Conservation (phyloP, 306 rosid species). For the Chamaecrista fasciculata region DNA sequence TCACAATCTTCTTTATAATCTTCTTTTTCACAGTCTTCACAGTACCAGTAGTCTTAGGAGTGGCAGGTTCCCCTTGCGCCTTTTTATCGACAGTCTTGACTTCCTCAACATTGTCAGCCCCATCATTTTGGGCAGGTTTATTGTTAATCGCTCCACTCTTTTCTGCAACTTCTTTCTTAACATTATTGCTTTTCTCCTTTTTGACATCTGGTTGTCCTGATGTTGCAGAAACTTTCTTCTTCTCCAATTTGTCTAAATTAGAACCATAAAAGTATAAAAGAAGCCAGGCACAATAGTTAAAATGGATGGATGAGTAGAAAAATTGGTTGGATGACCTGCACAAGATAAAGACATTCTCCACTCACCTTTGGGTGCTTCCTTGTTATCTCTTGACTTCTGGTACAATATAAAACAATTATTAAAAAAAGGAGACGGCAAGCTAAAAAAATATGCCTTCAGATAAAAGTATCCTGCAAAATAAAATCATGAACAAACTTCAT, state of each 20-base stretch:
- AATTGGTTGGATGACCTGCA: background rate
- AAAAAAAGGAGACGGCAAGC: background rate
- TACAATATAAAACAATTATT: slow-evolving; percentile 24
- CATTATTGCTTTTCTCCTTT: slow-evolving; percentile 49
- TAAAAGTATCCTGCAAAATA: background rate
- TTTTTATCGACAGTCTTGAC: slow-evolving; percentile 47
- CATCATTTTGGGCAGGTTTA: slow-evolving; percentile 45
- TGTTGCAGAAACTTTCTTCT: slow-evolving; percentile 51
- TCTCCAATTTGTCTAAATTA: slow-evolving; percentile 47
- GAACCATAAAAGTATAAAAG: slow-evolving; percentile 4
- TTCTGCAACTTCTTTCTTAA: slow-evolving; percentile 49
- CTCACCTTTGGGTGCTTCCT: slow-evolving; percentile 45
- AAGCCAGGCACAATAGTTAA: background rate
- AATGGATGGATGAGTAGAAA: background rate
- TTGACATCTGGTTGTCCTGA: slow-evolving; percentile 48
- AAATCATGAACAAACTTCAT: background rate
- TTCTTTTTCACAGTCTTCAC: slow-evolving; percentile 78
- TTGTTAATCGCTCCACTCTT: slow-evolving; percentile 41
- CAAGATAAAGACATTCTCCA: slow-evolving; percentile 3
- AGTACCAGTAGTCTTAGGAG: slow-evolving; percentile 45
- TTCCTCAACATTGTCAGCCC: slow-evolving; percentile 38
- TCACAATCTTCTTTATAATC: slow-evolving; percentile 75
- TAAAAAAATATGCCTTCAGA: background rate
- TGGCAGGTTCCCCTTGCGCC: slow-evolving; percentile 43
- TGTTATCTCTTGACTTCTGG: slow-evolving; percentile 46